These are phyloP conservation scores for Blastocystis sp. DNA, from an alignment of 352 stramenopile species.

Conservation along the genomic window DNA sequence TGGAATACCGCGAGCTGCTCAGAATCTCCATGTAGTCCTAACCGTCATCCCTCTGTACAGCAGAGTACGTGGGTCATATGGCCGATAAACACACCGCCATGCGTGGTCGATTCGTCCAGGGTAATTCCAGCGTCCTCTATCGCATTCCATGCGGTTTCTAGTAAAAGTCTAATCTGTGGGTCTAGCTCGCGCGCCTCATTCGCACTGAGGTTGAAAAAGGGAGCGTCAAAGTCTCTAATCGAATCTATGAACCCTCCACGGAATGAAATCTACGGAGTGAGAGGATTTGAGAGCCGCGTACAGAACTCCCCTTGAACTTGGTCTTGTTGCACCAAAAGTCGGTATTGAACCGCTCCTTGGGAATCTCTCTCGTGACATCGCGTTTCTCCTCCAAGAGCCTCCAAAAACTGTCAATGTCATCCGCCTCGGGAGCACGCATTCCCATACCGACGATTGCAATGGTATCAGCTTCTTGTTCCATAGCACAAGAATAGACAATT, in stretches of 20 bases:
- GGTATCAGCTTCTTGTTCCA: conserved; percentile 33
- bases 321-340: conserved; percentile 69
- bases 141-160: conserved; percentile 65
- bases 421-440: conserved; percentile 62
- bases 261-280: conserved; percentile 61
- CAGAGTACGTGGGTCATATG: conserved; percentile 64
- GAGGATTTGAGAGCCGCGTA: not conserved
- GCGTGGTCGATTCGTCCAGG: not conserved
- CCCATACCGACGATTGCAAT: conserved; percentile 69
- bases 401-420: conserved; percentile 66
- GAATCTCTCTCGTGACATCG: conserved; percentile 66
- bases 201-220: conserved; percentile 68
- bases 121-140: conserved; percentile 56
- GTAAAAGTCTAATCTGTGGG: conserved; percentile 61
- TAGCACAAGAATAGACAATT: conserved; percentile 12
- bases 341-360: conserved; percentile 67
- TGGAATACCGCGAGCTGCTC: conserved; percentile 54
- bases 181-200: conserved; percentile 69
- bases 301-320: conserved; percentile 63
- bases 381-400: conserved; percentile 54
- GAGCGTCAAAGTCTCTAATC: conserved; percentile 69
- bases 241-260: conserved; percentile 67
- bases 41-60: not conserved
- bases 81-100: conserved; percentile 66
- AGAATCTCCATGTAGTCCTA: conserved; percentile 69